Base-by-base conservation (phyloP, 2,329 filamentous ascomycete species). In the Alternaria viburni region DNA sequence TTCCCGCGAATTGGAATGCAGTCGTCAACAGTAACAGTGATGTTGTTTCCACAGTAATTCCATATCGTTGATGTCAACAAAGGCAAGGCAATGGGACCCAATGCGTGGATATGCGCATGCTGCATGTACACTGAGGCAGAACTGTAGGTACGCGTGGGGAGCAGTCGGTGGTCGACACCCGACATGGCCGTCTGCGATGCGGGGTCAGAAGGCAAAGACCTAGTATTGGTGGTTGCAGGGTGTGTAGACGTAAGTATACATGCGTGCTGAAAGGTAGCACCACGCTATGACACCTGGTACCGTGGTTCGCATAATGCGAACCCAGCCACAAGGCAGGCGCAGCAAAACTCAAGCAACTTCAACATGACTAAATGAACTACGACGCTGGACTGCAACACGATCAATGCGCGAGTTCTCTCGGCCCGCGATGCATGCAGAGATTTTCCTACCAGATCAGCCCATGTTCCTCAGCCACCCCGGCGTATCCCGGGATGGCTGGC, bases 371-470 rank as follows among this genome's bases (percentile, higher is more conserved):
- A 49, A 50, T 60, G 17, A 57, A 49, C 56, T 59, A 62, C 26
- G 19, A 54, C 49, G 55, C 49, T 62, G 54, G 47, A 49, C 49
- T 55, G 56, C 50, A 43, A 59, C 28, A 59, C 56, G 60, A 59
- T 54, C 59, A 60, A 63, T 59, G 56, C 52, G 60, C 67, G 65
- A 66, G 52, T 61, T 49, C 41, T 57, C 64, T 69, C 70, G 70
- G 70, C 65, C 67, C 69, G 67, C 64, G 49, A 57, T 57, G 59
- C 59, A 58, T 67, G 70, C 70, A 72, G 70, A 71, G 65, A 72
- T 69, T 72, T 71, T 67, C 68, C 49, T 57, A 62, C 61, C 56
- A 56, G 61, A 62, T 63, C 62, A 66, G 65, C 62, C 61, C 58
- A 64, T 30, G 23, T 54, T 54, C 59, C 51, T 63, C 67, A 63